Conservation (phyloP, 1,139 yeast species). For the Suhomyces yuchorum region DNA sequence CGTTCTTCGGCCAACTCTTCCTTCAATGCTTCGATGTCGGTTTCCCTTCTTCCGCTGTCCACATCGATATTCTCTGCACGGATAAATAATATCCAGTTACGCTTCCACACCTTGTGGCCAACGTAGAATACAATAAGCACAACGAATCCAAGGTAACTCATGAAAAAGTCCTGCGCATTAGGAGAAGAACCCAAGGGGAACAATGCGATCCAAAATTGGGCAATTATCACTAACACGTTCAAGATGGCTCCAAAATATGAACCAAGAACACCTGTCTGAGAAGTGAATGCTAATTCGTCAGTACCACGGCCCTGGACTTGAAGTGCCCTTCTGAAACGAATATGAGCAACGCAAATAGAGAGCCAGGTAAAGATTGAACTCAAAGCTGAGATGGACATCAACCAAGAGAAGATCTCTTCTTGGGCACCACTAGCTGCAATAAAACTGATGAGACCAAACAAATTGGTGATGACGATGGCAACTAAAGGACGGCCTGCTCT, state of each 20-base stretch:
- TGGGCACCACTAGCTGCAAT: slow-evolving; percentile 37
- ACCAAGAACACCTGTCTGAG: slow-evolving; percentile 60
- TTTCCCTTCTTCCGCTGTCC: slow-evolving; percentile 69
- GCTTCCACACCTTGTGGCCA: slow-evolving; percentile 47
- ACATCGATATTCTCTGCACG: slow-evolving; percentile 59
- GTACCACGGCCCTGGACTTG: slow-evolving; percentile 37
- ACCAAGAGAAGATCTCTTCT: slow-evolving; percentile 38
- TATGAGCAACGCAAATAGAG: slow-evolving; percentile 39
- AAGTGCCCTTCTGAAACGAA: slow-evolving; percentile 41
- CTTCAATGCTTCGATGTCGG: slow-evolving; percentile 63
- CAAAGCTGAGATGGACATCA: slow-evolving; percentile 41
- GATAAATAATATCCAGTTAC: slow-evolving; percentile 40
- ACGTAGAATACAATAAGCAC: slow-evolving; percentile 38
- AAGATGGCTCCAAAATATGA: slow-evolving; percentile 52
- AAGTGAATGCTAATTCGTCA: slow-evolving; percentile 54
- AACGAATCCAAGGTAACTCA: slow-evolving; percentile 41
- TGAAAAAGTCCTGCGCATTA: slow-evolving; percentile 38
- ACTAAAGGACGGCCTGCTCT: slow-evolving; percentile 32
- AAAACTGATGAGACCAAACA: slow-evolving; percentile 32
- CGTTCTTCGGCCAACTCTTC: slow-evolving; percentile 68
- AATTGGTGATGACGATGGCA: slow-evolving; percentile 33
- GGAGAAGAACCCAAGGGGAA: slow-evolving; percentile 43
- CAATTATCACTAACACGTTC: slow-evolving; percentile 52
- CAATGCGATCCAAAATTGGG: slow-evolving; percentile 51
- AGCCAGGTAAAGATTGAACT: slow-evolving; percentile 46